phyloP scores from a whole-genome alignment of 352 stramenopile species.

The Globisporangium nagaii region DNA sequence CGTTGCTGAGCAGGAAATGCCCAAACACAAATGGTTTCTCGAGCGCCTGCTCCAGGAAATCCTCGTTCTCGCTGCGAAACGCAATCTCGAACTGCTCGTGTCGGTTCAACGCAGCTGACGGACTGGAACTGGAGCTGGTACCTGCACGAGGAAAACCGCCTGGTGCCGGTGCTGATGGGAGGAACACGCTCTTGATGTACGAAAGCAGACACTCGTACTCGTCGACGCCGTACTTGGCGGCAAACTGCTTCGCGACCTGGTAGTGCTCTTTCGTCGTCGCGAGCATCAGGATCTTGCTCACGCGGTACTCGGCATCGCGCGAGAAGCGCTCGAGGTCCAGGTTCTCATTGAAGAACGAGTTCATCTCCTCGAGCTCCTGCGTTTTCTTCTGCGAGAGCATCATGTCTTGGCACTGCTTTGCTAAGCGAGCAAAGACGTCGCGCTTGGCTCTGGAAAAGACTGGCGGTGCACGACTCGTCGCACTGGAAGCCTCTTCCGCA shows the following conservation, averaged over 20 bases:
- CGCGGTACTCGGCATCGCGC: conserved; percentile 40
- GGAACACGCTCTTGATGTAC: conserved; percentile 52
- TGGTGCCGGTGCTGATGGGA: conserved; percentile 10
- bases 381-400: conserved; percentile 47
- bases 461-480: background rate
- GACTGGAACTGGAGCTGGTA: too few relatives aligned
- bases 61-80: conserved; percentile 40
- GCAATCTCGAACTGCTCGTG: conserved; percentile 67
- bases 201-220: conserved; percentile 54
- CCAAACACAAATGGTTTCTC: conserved; percentile 47
- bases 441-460: background rate
- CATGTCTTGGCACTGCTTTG: conserved; percentile 36
- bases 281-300: conserved; percentile 38
- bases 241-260: conserved; percentile 42
- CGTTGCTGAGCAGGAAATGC: conserved; percentile 39
- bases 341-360: conserved; percentile 48
- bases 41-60: conserved; percentile 66
- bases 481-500: background rate
- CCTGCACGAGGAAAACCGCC: too few relatives aligned
- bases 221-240: conserved; percentile 62
- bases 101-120: conserved; percentile 10
- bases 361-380: conserved; percentile 61
- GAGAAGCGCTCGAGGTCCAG: conserved; percentile 56
- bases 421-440: conserved; percentile 24
- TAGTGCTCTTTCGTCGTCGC: conserved; percentile 49